Base-by-base conservation (phyloP, 129 eudicot species). In the Gnaphalium uliginosum region DNA sequence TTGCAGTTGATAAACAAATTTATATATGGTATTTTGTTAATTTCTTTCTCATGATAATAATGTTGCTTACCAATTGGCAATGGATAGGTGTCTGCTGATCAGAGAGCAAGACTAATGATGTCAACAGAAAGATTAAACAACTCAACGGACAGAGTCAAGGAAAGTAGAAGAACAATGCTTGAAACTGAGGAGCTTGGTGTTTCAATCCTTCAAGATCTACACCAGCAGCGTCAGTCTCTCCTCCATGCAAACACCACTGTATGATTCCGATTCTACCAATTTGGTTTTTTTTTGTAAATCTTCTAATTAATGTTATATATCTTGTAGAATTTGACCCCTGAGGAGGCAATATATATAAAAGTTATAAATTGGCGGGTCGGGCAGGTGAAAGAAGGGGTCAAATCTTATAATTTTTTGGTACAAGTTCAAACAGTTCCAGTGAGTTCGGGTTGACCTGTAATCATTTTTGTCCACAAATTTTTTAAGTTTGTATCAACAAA, bases 141-240 rank as follows among this genome's bases (percentile, higher is more conserved):
- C 46, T 67, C 91, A 2, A 82, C 87, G 71, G 87, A 84, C 54
- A 84, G 91, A 68, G 84, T 87, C 25, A 82, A 81, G 71, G 89
- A 87, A 26, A 84, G 92, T 60, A 82, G 89, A 64, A 82, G 76
- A 18, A 63, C 68, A 17, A 63, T 63, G 68, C 17, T 63, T 29
- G 68, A 63, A 30, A 63, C 68, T 14, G 84, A 87, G 76, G 86
- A 87, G 68, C 81, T 84, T 22, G 92, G 92, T 27, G 88, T 82
- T 68, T 84, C 86, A 13, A 87, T 87, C 79, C 89, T 87, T 70
- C 79, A 84, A 66, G 89, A 87, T 87, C 71, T 87, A 76, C 79
- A 87, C 54, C 89, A 82, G 78, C 92, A 84, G 77, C 81, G 88
- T 5, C 89, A 87, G 80, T 81, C 92, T 33, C 89, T 87, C 68